A percentile compares a stretch with the other conserved stretches of the same genome.
phyloP scores from a whole-genome alignment of 2,329 filamentous ascomycete genomes.

The Colletotrichum sp. region DNA sequence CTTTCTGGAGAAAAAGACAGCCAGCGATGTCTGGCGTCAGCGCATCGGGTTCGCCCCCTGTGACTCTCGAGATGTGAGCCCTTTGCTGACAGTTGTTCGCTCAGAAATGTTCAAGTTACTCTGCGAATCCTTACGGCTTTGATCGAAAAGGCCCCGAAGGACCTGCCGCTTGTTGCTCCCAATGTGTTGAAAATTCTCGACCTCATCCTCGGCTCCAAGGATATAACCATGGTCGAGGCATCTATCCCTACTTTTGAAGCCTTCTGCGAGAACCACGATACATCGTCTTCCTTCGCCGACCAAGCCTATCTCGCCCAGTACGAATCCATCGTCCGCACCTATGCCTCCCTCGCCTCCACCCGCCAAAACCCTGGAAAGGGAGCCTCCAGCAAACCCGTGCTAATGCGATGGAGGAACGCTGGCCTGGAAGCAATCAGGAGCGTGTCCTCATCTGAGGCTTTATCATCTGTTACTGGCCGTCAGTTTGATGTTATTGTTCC shows the following conservation, averaged over 20 bases:
- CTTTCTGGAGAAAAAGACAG: conserved; percentile 93
- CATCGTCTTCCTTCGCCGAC: conserved; percentile 83
- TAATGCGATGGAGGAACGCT: conserved; percentile 77
- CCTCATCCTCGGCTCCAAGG: conserved; percentile 81
- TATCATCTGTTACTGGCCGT: conserved; percentile 75
- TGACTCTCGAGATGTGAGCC: background rate
- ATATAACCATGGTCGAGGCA: conserved; percentile 92
- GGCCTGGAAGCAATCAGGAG: conserved; percentile 82
- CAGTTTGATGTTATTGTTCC: conserved; percentile 83
- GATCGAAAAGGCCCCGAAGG: conserved; percentile 90
- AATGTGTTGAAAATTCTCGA: conserved; percentile 86
- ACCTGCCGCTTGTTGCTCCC: conserved; percentile 85
- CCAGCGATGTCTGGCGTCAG: conserved; percentile 86
- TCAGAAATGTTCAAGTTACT: conserved; percentile 90
- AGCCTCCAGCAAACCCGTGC: conserved; percentile 71
- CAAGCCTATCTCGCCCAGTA: conserved; percentile 84
- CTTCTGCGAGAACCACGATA: conserved; percentile 89
- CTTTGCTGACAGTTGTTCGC: background rate
- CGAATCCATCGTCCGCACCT: conserved; percentile 79
- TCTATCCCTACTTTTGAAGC: conserved; percentile 85
- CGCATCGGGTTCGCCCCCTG: conserved; percentile 74
- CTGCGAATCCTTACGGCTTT: conserved; percentile 90
- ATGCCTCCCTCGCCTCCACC: conserved; percentile 80
- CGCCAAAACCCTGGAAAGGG: conserved; percentile 56
- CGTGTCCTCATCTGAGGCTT: conserved; percentile 78